Base-by-base conservation (phyloP, 2,329 filamentous ascomycete species). In the Calonectria pauciramosa region DNA sequence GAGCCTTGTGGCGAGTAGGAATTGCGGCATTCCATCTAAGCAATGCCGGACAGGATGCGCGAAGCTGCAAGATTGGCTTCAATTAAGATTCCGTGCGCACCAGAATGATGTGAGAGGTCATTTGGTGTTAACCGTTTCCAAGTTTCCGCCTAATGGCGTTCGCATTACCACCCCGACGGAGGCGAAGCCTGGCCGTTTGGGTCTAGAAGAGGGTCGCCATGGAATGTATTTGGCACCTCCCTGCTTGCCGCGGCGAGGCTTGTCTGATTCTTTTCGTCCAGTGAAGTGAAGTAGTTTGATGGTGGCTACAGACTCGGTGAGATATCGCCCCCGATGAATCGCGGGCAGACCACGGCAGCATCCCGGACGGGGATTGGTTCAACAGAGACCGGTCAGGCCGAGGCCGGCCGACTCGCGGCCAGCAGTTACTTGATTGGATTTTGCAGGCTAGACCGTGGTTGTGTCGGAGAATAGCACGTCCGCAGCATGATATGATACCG, bases 1-100 rank as follows among this genome's bases (percentile, higher is more conserved):
- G 68, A 54, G 56, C 26, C 20, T 30, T 41, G 51, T 49, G 51
- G 59, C 51, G 66, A 73, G 54, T 23, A 64, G 38, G 38, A 73
- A 66, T 52, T 28, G 59, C 47, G 49, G 59, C 47, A 73, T 63
- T 49, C 34, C n/a, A 60, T 60, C 49, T 20, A 51, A 49, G 36
- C 30, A 51, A 63, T 73, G 51, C 59, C 71, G 59, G 51, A 38
- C 20, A 41, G 52, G 66, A 68, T 65, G 66, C 49, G 30, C 47
- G 36, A 72, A 49, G 56, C 47, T 64, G 65, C 65, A 72, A 72
- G 47, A 72, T 69, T 30, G 32, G 47, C 23, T 38, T 65, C 49
- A 41, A 60, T 60, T 32, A 59, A 72, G 49, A 65, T 72, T 65
- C 36, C 32, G 34, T 36, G 30, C 34, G 28, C 56, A 26, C 56